Evolutionary conservation across 352 stramenopile genomes (phyloP), one percentile per base, ranked within the genome.

Genomic region (Phytophthora cajani): DNA sequence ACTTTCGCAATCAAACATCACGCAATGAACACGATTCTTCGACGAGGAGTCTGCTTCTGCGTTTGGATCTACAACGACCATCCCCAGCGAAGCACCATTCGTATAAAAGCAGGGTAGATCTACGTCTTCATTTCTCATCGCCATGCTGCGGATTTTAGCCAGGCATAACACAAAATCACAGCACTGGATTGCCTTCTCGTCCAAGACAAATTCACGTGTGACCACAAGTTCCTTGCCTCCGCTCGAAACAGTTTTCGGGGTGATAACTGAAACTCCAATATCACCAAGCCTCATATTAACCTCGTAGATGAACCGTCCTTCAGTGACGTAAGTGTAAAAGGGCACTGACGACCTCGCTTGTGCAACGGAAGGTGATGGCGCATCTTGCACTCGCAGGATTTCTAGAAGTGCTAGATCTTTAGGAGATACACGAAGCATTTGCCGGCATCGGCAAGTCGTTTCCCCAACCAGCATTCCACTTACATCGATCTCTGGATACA

Each of bases 281-380:
- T 58, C 25, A 47, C 78, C 69, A 0, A 71, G 66, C 25, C 64
- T 66, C 57, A 87, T 64, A 27, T 80, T 61, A 44, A 92, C 71
- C 27, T 92, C 81, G 60, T 88, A 92, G 12, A 92, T 72, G 0
- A 66, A 49, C 57, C 59, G 61, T n/a, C 84, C 84, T 77, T 92
- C 84, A 10, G 84, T 80, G 21, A 74, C 47, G 54, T 89, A 90
- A 0, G 59, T 56, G 51, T 80, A 76, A 1, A 86, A 30, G 19
- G 64, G 64, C 4, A 65, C 14, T 10, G 40, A 42, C n/a, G 27
- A 27, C 19, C 46, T 52, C 10, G 8, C 9, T 17, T 7, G 12
- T 42, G 44, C 33, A 58, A 30, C 23, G 14, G 21, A 55, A 63
- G 49, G 12, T 16, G 49, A n/a, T 19, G 21, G 16, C 10, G 47